These are phyloP conservation scores for Kluyveromyces wickerhamii DNA, from an alignment of 805 yeast genomes.

Conservation along the genomic window DNA sequence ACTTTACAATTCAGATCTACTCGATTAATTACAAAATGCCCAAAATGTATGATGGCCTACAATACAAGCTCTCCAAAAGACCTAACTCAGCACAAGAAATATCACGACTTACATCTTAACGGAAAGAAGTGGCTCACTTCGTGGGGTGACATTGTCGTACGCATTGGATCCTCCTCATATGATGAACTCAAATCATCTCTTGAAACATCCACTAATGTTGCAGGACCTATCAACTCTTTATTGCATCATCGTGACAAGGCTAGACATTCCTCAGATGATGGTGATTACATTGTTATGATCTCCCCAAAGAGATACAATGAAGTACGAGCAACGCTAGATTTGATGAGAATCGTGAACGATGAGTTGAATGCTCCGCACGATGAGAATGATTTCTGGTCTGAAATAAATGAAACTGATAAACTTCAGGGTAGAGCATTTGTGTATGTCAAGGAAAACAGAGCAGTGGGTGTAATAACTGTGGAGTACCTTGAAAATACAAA, in stretches of 20 bases:
- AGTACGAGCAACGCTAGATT: constrained; percentile 30
- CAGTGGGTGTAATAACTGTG: constrained; percentile 50
- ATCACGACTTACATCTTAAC: constrained; percentile 40
- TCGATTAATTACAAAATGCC: constrained; percentile 10
- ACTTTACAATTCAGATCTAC: constrained; percentile 1
- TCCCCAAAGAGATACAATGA: constrained; percentile 28
- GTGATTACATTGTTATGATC: constrained; percentile 32
- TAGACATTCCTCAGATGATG: not conserved
- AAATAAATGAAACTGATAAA: constrained; percentile 7
- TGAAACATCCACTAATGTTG: not conserved
- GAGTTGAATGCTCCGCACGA: constrained; percentile 53
- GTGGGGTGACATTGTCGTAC: constrained; percentile 28
- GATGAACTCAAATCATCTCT: not conserved
- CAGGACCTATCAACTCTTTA: not conserved
- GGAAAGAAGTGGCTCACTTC: constrained; percentile 43
- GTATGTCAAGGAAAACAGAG: constrained; percentile 37
- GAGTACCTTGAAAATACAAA: constrained; percentile 33
- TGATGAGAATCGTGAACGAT: constrained; percentile 47
- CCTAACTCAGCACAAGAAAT: constrained; percentile 35
- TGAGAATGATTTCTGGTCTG: constrained; percentile 35
- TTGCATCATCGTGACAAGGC: not conserved
- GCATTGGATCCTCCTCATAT: not conserved
- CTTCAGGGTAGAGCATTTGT: constrained; percentile 41
- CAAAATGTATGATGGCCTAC: constrained; percentile 25
- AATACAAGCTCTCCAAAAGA: constrained; percentile 16